Evolutionary conservation across 495 filamentous ascomycete species (phyloP).

Genomic region (Penicillium bialowiezense): DNA sequence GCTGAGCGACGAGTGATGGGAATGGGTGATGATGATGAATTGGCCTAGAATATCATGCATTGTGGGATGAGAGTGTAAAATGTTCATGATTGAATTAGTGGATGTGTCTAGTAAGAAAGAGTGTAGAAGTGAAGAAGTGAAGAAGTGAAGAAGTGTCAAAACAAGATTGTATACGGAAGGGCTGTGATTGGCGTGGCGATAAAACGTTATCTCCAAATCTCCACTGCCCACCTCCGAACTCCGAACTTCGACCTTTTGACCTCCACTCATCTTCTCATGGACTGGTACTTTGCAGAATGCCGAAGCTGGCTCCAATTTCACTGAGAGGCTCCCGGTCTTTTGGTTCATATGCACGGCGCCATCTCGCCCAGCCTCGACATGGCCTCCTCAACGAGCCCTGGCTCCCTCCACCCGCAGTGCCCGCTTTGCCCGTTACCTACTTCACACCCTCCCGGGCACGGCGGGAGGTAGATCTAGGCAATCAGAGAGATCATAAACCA

Average conservation of each 20-base stretch:
- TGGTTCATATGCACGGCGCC: conserved; percentile 23
- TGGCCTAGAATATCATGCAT: too few species aligned
- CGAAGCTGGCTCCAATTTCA: conserved; percentile 26
- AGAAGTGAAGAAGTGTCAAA: too few species aligned
- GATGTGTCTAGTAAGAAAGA: too few species aligned
- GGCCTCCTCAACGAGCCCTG: conserved; percentile 31
- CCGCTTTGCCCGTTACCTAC: conserved; percentile 15
- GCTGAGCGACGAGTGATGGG: conserved; percentile 62
- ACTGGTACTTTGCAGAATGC: conserved; percentile 28
- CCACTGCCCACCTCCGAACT: too few species aligned
- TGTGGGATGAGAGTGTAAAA: too few species aligned
- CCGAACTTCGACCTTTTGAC: too few species aligned
- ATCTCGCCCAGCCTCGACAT: conserved; percentile 31
- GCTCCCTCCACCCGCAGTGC: conserved; percentile 19
- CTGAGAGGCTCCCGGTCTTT: conserved; percentile 15
- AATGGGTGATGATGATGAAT: conserved; percentile 53
- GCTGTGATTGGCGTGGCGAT: conserved; percentile 23
- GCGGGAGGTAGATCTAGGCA: conserved; percentile 9
- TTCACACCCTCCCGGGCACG: conserved; percentile 24
- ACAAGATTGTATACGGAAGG: conserved; percentile 15
- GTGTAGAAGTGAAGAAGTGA: too few species aligned
- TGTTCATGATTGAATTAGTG: too few species aligned
- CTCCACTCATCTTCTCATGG: not conserved
- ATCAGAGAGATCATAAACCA: conserved; percentile 36
- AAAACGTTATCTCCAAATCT: too few species aligned